These are phyloP conservation scores for Phytopythium sindhum DNA, from an alignment of 352 stramenopile genomes.

Conservation along the genomic window DNA sequence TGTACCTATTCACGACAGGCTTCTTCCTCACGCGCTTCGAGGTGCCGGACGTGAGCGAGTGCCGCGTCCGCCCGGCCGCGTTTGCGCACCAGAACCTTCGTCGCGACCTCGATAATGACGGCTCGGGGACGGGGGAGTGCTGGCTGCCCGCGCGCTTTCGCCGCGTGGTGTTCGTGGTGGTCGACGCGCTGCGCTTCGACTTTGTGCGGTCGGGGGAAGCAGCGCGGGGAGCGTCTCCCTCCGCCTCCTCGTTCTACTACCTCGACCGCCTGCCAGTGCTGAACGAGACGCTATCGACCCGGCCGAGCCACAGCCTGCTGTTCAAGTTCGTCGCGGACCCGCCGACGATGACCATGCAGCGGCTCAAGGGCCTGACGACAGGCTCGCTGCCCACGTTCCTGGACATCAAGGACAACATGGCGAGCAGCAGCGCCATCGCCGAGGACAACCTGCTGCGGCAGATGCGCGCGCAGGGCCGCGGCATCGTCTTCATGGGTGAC, in stretches of 20 bases:
- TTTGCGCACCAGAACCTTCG: neutral
- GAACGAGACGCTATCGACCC: slow-evolving; percentile 48
- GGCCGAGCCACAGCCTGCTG: slow-evolving; percentile 70
- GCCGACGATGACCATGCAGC: slow-evolving; percentile 98
- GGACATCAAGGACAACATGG: slow-evolving; percentile 95
- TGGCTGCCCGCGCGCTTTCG: slow-evolving; percentile 77
- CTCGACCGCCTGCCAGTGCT: slow-evolving; percentile 83
- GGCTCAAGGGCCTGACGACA: slow-evolving; percentile 96
- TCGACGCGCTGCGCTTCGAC: slow-evolving; percentile 97
- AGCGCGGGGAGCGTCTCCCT: neutral
- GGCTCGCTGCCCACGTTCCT: slow-evolving; percentile 97
- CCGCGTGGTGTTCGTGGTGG: slow-evolving; percentile 92
- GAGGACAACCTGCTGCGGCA: slow-evolving; percentile 97
- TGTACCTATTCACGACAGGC: slow-evolving; percentile 82
- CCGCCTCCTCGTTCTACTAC: slow-evolving; percentile 48
- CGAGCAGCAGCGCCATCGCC: slow-evolving; percentile 83
- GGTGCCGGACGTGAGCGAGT: slow-evolving; percentile 65
- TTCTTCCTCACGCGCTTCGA: slow-evolving; percentile 91
- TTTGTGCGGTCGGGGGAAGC: slow-evolving; percentile 69
- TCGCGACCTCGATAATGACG: slow-evolving; percentile 1
- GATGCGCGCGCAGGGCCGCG: slow-evolving; percentile 41
- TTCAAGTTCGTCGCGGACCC: slow-evolving; percentile 96
- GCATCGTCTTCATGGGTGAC: slow-evolving; percentile 97
- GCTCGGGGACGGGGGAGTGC: slow-evolving; percentile 26
- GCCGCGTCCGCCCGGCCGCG: slow-evolving; percentile 25